Conservation (phyloP, 1,284 basidiomycete genomes). For the Cryptococcus sp. region DNA sequence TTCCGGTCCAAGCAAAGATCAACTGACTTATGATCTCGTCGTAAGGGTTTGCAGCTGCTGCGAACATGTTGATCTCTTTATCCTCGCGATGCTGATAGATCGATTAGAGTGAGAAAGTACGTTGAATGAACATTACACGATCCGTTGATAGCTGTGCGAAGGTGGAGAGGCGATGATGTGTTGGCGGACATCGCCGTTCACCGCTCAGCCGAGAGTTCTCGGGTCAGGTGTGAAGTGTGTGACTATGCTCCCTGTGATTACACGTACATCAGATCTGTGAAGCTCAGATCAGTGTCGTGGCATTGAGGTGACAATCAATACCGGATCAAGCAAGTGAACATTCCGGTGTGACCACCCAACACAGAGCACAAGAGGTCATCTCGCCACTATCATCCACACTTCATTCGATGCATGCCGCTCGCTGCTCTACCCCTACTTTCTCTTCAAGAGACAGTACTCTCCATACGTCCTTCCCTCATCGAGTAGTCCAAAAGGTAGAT, state of each 20-base stretch:
- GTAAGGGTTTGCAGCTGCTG: background rate
- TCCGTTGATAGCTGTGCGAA: background rate
- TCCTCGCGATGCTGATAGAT: too few relatives aligned
- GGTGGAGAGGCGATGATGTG: background rate
- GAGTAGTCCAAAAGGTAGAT: conserved; percentile 61
- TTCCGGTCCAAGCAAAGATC: background rate
- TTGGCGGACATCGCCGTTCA: background rate
- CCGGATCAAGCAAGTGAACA: too few relatives aligned
- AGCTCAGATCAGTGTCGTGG: too few relatives aligned
- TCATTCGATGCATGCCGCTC: background rate
- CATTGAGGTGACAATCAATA: too few relatives aligned
- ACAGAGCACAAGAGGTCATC: too few relatives aligned
- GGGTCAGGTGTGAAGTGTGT: background rate
- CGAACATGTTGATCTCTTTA: background rate
- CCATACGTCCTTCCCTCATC: conserved; percentile 49
- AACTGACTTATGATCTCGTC: background rate
- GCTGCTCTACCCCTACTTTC: background rate
- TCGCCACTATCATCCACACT: too few relatives aligned
- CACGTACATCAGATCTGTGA: too few relatives aligned
- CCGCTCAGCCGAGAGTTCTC: background rate
- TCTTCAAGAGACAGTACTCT: conserved; percentile 52
- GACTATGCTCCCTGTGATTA: background rate
- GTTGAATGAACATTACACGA: too few relatives aligned
- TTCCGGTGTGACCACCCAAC: too few relatives aligned
- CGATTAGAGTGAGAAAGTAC: too few relatives aligned